phyloP scores from a whole-genome alignment of 2,329 filamentous ascomycete species.

The Phialophora macrospora region DNA sequence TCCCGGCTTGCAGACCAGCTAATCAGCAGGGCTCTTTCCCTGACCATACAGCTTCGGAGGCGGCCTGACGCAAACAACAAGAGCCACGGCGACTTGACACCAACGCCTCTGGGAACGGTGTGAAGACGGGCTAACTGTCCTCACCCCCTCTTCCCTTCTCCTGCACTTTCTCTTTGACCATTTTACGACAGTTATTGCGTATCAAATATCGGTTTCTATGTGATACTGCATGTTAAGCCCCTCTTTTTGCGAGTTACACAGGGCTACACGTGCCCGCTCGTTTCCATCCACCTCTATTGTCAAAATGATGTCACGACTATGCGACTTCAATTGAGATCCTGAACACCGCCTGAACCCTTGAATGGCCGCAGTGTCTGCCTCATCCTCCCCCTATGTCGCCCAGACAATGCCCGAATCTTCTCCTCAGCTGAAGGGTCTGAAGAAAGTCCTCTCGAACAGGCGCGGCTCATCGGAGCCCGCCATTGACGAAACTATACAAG shows the following conservation, averaged over 20 bases:
- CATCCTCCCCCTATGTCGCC: slow-evolving; percentile 33
- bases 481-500: slow-evolving; percentile 42
- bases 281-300: slow-evolving; percentile 2
- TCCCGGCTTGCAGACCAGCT: neutral
- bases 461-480: slow-evolving; percentile 43
- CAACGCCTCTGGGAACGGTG: neutral
- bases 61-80: slow-evolving; percentile 8
- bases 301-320: slow-evolving; percentile 17
- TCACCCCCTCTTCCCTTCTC: neutral
- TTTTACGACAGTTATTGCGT: slow-evolving; percentile 4
- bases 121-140: neutral
- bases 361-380: slow-evolving; percentile 35
- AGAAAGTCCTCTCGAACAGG: slow-evolving; percentile 45
- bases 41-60: neutral
- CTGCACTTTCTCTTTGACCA: slow-evolving; percentile 10
- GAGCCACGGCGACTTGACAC: neutral
- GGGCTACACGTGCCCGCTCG: slow-evolving; percentile 19
- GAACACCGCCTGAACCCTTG: slow-evolving; percentile 15
- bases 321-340: neutral
- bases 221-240: slow-evolving; percentile 5
- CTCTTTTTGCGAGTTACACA: neutral
- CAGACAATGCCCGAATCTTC: slow-evolving; percentile 38
- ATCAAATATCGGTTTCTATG: slow-evolving; percentile 5
- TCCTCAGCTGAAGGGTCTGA: slow-evolving; percentile 45
- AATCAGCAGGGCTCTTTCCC: slow-evolving; percentile 3